Conservation (phyloP, 169 alveolate species). For the Fabrea salina region DNA sequence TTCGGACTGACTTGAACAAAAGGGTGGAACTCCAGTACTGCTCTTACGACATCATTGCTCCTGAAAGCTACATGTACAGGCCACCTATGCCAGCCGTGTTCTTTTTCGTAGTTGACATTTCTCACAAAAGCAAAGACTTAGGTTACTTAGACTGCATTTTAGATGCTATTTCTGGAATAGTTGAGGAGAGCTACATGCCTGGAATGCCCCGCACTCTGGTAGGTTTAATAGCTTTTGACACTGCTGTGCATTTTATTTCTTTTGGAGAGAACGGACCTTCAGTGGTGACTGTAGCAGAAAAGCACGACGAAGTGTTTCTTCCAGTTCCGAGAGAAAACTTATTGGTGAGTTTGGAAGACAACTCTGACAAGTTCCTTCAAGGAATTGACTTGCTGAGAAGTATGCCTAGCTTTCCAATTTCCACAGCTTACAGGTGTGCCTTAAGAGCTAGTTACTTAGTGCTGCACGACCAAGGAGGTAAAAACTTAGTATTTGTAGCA, state of each 20-base stretch:
- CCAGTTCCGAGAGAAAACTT: conserved; percentile 91
- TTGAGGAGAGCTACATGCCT: conserved; percentile 65
- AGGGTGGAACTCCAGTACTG: conserved; percentile 91
- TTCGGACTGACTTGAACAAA: conserved; percentile 82
- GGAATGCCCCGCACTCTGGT: conserved; percentile 89
- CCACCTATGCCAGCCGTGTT: conserved; percentile 97
- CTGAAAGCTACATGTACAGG: conserved; percentile 95
- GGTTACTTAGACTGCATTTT: conserved; percentile 89
- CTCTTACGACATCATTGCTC: conserved; percentile 93
- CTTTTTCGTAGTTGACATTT: conserved; percentile 72
- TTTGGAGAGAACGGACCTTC: conserved; percentile 63
- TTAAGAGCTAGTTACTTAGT: conserved; percentile 88
- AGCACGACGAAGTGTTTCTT: conserved; percentile 89
- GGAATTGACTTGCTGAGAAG: neutral
- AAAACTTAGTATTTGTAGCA: conserved; percentile 82
- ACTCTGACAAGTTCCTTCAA: conserved; percentile 47
- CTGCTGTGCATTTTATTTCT: conserved; percentile 92
- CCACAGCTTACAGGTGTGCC: conserved; percentile 80
- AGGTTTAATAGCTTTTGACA: conserved; percentile 95
- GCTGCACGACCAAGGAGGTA: conserved; percentile 94
- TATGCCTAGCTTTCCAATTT: neutral
- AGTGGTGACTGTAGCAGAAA: conserved; percentile 89
- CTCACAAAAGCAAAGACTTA: conserved; percentile 32
- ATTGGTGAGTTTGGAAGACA: conserved; percentile 82
- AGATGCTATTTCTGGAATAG: conserved; percentile 80